Percentiles rank a stretch among this genome's conserved stretches.
Evolutionary conservation across 169 alveolate genomes (phyloP).

Genomic region (Cryptosporidium parvum): DNA sequence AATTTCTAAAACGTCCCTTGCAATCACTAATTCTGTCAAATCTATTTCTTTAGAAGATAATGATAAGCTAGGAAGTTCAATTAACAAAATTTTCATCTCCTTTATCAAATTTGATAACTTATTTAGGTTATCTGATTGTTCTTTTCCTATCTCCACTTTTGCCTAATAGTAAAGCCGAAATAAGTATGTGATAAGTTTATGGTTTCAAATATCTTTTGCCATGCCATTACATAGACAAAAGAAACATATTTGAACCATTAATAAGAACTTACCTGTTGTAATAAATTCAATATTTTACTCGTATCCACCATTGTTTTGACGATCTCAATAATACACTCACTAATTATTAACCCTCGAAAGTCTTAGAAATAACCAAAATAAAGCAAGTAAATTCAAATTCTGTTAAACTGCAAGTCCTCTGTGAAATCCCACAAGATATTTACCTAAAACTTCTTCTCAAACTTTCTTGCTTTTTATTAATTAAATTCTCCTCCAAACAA

Average conservation of each 20-base stretch:
- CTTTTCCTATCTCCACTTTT: constrained; percentile 23
- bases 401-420: neutral
- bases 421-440: neutral
- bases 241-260: neutral
- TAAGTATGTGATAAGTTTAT: neutral
- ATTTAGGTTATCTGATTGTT: neutral
- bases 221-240: neutral
- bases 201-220: neutral
- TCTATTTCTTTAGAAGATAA: constrained; percentile 50
- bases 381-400: neutral
- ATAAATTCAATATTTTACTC: constrained; percentile 12
- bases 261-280: constrained; percentile 50
- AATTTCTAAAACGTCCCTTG: constrained; percentile 61
- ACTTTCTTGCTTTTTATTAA: neutral
- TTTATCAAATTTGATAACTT: constrained; percentile 12
- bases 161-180: constrained; percentile 9
- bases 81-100: constrained; percentile 33
- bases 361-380: neutral
- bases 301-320: constrained; percentile 22
- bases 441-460: neutral
- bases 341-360: neutral
- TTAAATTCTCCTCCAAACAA: neutral
- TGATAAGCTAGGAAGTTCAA: constrained; percentile 32
- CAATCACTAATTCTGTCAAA: constrained; percentile 43
- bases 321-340: neutral